phyloP scores from a whole-genome alignment of 2,329 filamentous ascomycete species.

The Exophiala oligosperma region DNA sequence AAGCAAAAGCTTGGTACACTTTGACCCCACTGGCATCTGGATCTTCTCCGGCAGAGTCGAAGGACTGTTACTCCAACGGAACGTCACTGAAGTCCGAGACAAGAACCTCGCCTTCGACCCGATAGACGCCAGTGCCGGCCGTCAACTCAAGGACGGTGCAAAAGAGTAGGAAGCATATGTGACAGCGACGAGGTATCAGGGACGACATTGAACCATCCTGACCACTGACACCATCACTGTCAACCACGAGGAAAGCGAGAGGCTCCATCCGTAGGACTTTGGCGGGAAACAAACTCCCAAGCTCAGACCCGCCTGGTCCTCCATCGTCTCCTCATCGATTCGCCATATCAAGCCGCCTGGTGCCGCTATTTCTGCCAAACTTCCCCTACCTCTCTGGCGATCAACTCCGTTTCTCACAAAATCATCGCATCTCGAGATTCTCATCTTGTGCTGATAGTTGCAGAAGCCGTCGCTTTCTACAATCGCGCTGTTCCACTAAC shows the following conservation, averaged over 20 bases:
- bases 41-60: too few relatives aligned
- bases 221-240: conserved; percentile 12
- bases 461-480: background rate
- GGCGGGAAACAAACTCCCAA: background rate
- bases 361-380: background rate
- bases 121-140: too few relatives aligned
- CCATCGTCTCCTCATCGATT: conserved; percentile 1
- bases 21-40: background rate
- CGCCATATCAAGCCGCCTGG: background rate
- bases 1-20: background rate
- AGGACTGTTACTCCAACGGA: too few relatives aligned
- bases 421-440: conserved; percentile 6
- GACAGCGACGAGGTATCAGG: too few relatives aligned
- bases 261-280: background rate
- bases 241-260: conserved; percentile 13
- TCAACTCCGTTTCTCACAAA: conserved; percentile 7
- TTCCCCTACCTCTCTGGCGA: background rate
- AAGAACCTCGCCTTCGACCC: too few relatives aligned
- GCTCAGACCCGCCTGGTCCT: conserved; percentile 3
- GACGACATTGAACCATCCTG: background rate
- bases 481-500: background rate
- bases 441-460: conserved; percentile 6
- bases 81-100: too few relatives aligned
- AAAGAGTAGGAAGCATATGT: too few relatives aligned
- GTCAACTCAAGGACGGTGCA: too few relatives aligned